Conservation (phyloP, 1,284 basidiomycete genomes). For the Microbotryum saponariae region DNA sequence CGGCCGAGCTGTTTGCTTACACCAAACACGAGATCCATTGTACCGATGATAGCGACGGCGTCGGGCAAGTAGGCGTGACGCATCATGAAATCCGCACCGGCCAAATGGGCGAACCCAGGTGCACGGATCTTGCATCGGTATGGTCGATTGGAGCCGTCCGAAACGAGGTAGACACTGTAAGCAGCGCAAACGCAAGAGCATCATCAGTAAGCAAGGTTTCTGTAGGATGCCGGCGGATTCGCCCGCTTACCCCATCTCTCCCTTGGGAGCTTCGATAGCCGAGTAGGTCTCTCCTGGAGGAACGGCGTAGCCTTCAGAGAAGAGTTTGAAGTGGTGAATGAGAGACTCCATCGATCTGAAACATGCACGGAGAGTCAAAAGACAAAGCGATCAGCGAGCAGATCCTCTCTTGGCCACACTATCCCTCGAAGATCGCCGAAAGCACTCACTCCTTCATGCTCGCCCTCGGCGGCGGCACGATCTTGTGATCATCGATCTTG, state of each 20-base stretch:
- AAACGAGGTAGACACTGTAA: slow-evolving; percentile 71
- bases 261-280: slow-evolving; percentile 98
- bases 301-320: slow-evolving; percentile 92
- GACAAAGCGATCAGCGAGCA: no score
- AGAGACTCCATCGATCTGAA: slow-evolving; percentile 52
- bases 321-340: slow-evolving; percentile 94
- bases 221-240: no score
- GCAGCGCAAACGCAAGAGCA: background rate
- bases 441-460: slow-evolving; percentile 95
- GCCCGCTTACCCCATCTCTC: slow-evolving; percentile 62
- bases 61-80: slow-evolving; percentile 76
- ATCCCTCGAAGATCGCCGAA: background rate
- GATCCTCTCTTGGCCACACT: background rate
- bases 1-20: background rate
- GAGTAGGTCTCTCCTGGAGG: slow-evolving; percentile 93
- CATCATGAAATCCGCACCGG: slow-evolving; percentile 91
- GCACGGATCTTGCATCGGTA: slow-evolving; percentile 92
- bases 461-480: slow-evolving; percentile 91
- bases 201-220: background rate
- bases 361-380: background rate
- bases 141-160: slow-evolving; percentile 83
- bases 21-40: slow-evolving; percentile 54
- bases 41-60: slow-evolving; percentile 86
- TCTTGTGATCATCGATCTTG: slow-evolving; percentile 97
- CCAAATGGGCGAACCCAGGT: slow-evolving; percentile 67